A percentile compares a stretch with the other conserved stretches of the same genome.
These are phyloP conservation scores for Pythium rhizo-oryzae DNA, from an alignment of 352 stramenopile genomes.

Conservation along the genomic window DNA sequence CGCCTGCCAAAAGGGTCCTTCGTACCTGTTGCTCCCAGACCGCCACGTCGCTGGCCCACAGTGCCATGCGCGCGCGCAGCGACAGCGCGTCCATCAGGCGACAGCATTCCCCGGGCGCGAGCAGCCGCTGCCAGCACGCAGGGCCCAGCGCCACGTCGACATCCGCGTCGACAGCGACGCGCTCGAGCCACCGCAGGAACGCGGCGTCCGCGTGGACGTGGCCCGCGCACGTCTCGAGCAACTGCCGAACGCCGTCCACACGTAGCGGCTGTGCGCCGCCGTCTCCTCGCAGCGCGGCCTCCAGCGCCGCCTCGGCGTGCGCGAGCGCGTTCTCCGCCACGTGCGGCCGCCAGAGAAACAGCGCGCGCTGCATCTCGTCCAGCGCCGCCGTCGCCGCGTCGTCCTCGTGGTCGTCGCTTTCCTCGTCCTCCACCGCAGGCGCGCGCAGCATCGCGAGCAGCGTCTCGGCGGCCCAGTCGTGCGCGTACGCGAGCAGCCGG, in stretches of 20 bases:
- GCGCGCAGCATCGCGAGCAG: slow-evolving; percentile 10
- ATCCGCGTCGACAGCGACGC: neutral
- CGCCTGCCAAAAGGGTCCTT: no score
- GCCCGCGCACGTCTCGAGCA: slow-evolving; percentile 21
- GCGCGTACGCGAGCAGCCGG: slow-evolving; percentile 25
- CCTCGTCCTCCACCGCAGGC: no score
- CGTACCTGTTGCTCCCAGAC: slow-evolving; percentile 22
- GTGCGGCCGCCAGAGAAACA: slow-evolving; percentile 14
- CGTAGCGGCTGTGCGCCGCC: neutral
- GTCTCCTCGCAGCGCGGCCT: neutral
- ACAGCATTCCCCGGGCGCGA: neutral
- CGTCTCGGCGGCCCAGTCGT: slow-evolving; percentile 30
- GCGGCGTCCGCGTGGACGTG: slow-evolving; percentile 1
- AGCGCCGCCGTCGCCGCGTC: neutral
- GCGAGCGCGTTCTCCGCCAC: neutral
- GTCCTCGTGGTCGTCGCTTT: neutral
- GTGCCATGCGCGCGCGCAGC: neutral
- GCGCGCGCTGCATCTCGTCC: slow-evolving; percentile 9
- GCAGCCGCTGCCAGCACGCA: neutral
- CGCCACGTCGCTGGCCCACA: slow-evolving; percentile 22
- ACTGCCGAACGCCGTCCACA: neutral
- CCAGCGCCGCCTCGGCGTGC: neutral
- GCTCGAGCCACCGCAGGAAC: slow-evolving; percentile 10
- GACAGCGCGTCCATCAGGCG: slow-evolving; percentile 19
- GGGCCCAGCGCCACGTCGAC: neutral